These are phyloP conservation scores for Juncus effusus DNA, from an alignment of 176 grass and related monocot genomes.

Conservation along the genomic window DNA sequence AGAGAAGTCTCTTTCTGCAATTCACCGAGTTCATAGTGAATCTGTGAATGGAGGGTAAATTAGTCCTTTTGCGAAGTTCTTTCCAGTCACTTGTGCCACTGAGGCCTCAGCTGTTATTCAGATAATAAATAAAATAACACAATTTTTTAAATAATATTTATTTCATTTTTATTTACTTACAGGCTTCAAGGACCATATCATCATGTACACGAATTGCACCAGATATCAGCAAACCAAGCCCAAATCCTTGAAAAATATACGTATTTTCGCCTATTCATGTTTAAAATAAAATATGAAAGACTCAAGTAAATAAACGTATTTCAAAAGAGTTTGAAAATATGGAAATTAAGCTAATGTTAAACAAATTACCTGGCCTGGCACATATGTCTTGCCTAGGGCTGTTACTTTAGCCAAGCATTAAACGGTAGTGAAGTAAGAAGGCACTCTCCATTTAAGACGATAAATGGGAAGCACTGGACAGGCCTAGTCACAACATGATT, in stretches of 20 bases:
- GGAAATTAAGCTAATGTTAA: no score
- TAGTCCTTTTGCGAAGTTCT: constrained; percentile 61
- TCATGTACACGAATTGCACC: constrained; percentile 77
- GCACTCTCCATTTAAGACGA: no score
- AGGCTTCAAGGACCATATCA: constrained; percentile 85
- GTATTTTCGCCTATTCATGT: constrained; percentile 67
- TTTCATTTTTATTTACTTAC: constrained; percentile 42
- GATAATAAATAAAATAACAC: background rate
- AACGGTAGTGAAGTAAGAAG: no score
- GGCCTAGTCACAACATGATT: no score
- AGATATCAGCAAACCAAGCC: constrained; percentile 85
- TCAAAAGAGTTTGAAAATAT: no score
- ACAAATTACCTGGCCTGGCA: constrained; percentile 82
- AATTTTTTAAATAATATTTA: no score
- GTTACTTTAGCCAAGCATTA: no score
- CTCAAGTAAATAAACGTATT: background rate
- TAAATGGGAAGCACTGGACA: no score
- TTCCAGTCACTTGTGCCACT: constrained; percentile 61
- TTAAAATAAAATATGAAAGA: constrained; percentile 8
- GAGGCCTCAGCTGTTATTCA: constrained; percentile 64
- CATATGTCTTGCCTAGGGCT: constrained; percentile 69
- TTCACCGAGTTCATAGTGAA: constrained; percentile 78
- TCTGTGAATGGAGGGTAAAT: constrained; percentile 84
- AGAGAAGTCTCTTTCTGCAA: background rate
- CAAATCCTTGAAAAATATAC: constrained; percentile 80